Evolutionary conservation across 257 asterid genomes (phyloP), one percentile per base, ranked within the genome.

Genomic region (Leptodermis oblonga): DNA sequence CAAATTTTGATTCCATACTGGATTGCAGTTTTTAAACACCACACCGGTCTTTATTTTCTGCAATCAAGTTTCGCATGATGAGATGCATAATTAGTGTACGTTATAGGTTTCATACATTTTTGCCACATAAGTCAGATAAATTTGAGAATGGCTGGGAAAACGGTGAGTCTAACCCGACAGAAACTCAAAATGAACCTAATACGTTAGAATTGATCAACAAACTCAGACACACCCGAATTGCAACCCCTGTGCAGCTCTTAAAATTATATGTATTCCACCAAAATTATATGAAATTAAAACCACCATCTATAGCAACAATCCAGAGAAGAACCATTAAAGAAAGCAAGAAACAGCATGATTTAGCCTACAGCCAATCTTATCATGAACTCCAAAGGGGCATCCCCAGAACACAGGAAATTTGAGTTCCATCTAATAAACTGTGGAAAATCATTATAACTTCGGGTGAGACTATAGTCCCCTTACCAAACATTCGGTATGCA

Each of bases 41-140:
- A 86, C 96, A 51, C 83, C 70, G 28, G 98, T 88, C 82, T 78
- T 92, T 65, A 92, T 95, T 59, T 55, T 81, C 96, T 92, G 88
- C 79, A 79, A 67, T 45, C 12, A 48, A 7, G 25, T 30, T 46
- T 68, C 37, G 59, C 51, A 7, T 7, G 46, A 36, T 36, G 28
- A 36, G 28, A 45, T 34, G 64, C 42, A 54, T 22, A 34, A 28
- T 18, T 25, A n/a, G n/a, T n/a, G n/a, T n/a, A n/a, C n/a, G n/a
- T n/a, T n/a, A n/a, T n/a, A n/a, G n/a, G n/a, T 7, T 60, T 33
- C 26, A 59, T 17, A 23, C 20, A 54, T 11, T 39, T 48, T 26
- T 39, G 28, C 25, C n/a, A n/a, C n/a, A n/a, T n/a, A n/a, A n/a
- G n/a, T n/a, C n/a, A n/a, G n/a, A n/a, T n/a, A n/a, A n/a, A n/a